A percentile compares a stretch with the other conserved stretches of the same genome.
Conservation (phyloP, 768 basidiomycete species). For the Boletus pseudopeckii region DNA sequence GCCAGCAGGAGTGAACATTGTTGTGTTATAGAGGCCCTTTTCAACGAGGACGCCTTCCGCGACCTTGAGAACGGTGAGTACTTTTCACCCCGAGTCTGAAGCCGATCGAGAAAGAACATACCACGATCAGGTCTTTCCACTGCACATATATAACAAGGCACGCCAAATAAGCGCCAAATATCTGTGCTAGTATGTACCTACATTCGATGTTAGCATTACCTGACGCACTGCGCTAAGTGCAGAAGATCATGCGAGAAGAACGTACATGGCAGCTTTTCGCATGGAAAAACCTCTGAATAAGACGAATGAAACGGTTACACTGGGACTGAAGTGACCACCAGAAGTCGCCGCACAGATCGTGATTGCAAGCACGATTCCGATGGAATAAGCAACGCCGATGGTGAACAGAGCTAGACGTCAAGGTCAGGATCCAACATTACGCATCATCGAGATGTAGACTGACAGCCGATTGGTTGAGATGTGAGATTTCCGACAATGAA, state of each 20-base stretch:
- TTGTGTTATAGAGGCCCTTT: conserved; percentile 25
- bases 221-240: not conserved
- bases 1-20: conserved; percentile 36
- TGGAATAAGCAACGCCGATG: conserved; percentile 54
- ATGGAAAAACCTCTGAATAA: conserved; percentile 55
- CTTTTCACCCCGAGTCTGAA: conserved; percentile 22
- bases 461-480: conserved; percentile 49
- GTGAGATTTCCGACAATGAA: conserved; percentile 46
- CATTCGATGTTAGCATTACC: conserved; percentile 9
- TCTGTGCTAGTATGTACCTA: conserved; percentile 66
- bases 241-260: conserved; percentile 10
- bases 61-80: conserved; percentile 4
- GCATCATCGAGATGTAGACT: conserved; percentile 23
- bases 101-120: conserved; percentile 43
- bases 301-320: conserved; percentile 50
- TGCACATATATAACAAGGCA: conserved; percentile 59
- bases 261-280: conserved; percentile 49
- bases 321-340: conserved; percentile 67
- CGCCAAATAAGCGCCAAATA: conserved; percentile 62
- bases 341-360: conserved; percentile 50
- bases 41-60: conserved; percentile 30
- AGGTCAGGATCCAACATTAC: not conserved
- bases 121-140: conserved; percentile 51
- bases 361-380: conserved; percentile 59
- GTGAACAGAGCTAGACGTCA: conserved; percentile 45